Percentiles rank a stretch among this genome's conserved stretches.
phyloP scores from a whole-genome alignment of 2,329 filamentous ascomycete species.

The Pseudophaeomoniella oleicola region DNA sequence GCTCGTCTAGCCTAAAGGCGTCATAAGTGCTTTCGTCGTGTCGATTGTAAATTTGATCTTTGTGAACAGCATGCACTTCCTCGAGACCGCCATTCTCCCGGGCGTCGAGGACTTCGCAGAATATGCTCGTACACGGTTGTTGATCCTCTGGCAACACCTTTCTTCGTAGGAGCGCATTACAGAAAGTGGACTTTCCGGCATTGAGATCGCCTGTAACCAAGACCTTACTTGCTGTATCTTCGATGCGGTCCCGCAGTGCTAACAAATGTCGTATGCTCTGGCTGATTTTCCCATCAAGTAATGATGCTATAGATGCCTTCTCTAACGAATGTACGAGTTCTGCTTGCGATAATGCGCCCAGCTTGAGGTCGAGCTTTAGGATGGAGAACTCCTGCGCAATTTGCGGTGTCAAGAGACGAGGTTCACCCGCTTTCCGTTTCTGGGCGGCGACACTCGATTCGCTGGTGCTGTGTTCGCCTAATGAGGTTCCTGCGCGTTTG shows the following conservation, averaged over 20 bases:
- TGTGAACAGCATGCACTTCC: constrained; percentile 90
- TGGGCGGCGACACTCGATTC: constrained; percentile 65
- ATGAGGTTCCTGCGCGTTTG: constrained; percentile 58
- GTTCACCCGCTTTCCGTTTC: constrained; percentile 48
- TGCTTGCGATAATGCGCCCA: constrained; percentile 71
- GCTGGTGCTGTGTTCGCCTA: constrained; percentile 43
- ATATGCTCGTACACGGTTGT: constrained; percentile 95
- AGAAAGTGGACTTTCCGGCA: constrained; percentile 96
- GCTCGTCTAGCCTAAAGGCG: constrained; percentile 59
- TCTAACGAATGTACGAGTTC: constrained; percentile 91
- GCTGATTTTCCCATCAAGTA: constrained; percentile 86
- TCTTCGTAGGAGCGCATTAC: constrained; percentile 83
- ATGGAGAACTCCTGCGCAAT: constrained; percentile 94
- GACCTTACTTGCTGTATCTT: constrained; percentile 95
- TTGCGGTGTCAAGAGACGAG: constrained; percentile 76
- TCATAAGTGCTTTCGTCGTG: constrained; percentile 92
- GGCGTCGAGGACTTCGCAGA: constrained; percentile 90
- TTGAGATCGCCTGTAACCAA: constrained; percentile 92
- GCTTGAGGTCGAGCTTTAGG: constrained; percentile 83
- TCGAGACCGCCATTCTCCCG: constrained; percentile 82
- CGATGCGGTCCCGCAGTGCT: constrained; percentile 78
- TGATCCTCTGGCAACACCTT: constrained; percentile 94
- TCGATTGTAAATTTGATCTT: constrained; percentile 63
- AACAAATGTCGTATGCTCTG: constrained; percentile 85
- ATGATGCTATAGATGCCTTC: constrained; percentile 74